Evolutionary conservation across 1,139 yeast species (phyloP).

Genomic region (Sugiyamaella grinbergsii): DNA sequence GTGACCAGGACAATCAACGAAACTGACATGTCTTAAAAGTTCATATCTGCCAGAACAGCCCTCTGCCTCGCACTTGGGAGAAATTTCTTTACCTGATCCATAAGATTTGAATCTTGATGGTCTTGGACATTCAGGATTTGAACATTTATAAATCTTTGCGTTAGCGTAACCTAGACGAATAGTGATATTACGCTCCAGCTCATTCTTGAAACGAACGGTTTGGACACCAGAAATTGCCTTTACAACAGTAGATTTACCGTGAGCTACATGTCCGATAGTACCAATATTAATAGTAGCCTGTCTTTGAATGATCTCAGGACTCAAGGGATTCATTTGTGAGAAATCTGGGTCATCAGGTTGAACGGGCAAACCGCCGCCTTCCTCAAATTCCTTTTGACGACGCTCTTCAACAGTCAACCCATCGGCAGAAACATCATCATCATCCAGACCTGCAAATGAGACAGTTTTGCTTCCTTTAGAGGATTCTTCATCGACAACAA

Average conservation of each 20-base stretch:
- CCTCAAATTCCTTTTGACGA: slow-evolving; percentile 85
- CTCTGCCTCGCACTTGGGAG: slow-evolving; percentile 85
- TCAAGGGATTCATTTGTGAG: slow-evolving; percentile 72
- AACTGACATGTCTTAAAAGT: slow-evolving; percentile 93
- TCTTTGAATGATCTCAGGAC: slow-evolving; percentile 95
- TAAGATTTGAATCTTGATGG: slow-evolving; percentile 95
- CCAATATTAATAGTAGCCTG: slow-evolving; percentile 99
- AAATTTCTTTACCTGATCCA: slow-evolving; percentile 91
- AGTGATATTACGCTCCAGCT: slow-evolving; percentile 97
- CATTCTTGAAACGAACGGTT: slow-evolving; percentile 98
- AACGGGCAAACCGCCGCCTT: slow-evolving; percentile 97
- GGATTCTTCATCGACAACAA: slow-evolving; percentile 36
- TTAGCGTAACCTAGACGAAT: slow-evolving; percentile 98
- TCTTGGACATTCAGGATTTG: slow-evolving; percentile 81
- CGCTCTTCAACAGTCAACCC: slow-evolving; percentile 60
- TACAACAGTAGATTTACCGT: slow-evolving; percentile 98
- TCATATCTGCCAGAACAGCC: slow-evolving; percentile 80
- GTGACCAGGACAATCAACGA: slow-evolving; percentile 99
- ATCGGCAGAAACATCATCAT: slow-evolving; percentile 56
- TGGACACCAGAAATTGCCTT: slow-evolving; percentile 99
- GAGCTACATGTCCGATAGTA: slow-evolving; percentile 99
- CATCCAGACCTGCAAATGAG: slow-evolving; percentile 75
- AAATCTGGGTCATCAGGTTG: slow-evolving; percentile 92
- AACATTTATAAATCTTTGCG: slow-evolving; percentile 95
- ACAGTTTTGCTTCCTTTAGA: slow-evolving; percentile 59